phyloP scores from a whole-genome alignment of 208 protist genomes.

The Trypanosomatidae sp. region DNA sequence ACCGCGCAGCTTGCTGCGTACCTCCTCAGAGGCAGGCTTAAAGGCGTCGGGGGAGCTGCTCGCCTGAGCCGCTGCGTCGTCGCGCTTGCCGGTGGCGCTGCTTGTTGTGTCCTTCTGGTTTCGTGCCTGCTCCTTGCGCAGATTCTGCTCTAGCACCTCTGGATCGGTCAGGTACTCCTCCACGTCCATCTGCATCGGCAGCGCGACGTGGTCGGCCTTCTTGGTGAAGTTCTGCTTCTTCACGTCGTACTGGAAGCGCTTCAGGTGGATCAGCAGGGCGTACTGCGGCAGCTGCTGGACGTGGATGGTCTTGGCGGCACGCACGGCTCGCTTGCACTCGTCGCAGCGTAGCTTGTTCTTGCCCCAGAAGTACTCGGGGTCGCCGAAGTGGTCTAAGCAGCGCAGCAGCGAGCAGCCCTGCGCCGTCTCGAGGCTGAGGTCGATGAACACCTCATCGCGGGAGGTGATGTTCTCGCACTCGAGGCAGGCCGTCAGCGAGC shows the following conservation, averaged over 20 bases:
- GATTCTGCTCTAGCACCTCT: constrained; percentile 23
- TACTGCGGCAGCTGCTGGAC: constrained; percentile 87
- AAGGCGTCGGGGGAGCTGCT: constrained; percentile 21
- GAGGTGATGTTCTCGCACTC: constrained; percentile 70
- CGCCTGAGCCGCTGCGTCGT: background rate
- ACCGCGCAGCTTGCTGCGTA: constrained; percentile 51
- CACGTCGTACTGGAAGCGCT: constrained; percentile 91
- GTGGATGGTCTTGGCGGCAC: constrained; percentile 77
- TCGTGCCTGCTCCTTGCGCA: constrained; percentile 16
- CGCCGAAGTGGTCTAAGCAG: constrained; percentile 76
- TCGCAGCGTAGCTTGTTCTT: constrained; percentile 89
- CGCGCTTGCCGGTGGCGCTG: background rate
- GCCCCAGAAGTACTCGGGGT: constrained; percentile 76
- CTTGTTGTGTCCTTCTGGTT: constrained; percentile 2
- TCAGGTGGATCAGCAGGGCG: constrained; percentile 88
- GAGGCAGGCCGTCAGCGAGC: constrained; percentile 73
- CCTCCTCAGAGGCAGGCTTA: constrained; percentile 32
- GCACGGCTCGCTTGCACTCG: constrained; percentile 51
- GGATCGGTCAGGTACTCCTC: constrained; percentile 68
- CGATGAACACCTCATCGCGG: constrained; percentile 78
- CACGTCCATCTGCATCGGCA: constrained; percentile 87
- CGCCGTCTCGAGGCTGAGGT: constrained; percentile 77
- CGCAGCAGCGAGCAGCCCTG: constrained; percentile 79
- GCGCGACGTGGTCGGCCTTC: constrained; percentile 81
- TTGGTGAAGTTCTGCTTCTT: constrained; percentile 70